Evolutionary conservation across 768 basidiomycete genomes (phyloP).

Genomic region (Amanita phalloides): DNA sequence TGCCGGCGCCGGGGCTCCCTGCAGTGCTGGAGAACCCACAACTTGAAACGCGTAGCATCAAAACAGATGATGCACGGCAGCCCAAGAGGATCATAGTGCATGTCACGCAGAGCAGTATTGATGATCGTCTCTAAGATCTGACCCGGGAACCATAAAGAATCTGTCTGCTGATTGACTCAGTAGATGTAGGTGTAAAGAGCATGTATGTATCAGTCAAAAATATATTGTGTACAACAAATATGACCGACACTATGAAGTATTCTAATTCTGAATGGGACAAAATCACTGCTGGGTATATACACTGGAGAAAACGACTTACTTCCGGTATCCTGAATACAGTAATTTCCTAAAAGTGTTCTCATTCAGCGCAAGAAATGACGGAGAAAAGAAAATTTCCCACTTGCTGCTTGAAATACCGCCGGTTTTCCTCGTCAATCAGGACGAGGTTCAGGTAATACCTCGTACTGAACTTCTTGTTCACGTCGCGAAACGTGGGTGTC

Average conservation of each 20-base stretch:
- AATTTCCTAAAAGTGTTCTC: conserved; percentile 33
- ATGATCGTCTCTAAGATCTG: no score
- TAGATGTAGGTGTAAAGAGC: no score
- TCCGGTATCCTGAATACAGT: conserved; percentile 87
- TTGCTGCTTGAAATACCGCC: conserved; percentile 97
- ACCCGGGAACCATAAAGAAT: no score
- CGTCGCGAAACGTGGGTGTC: conserved; percentile 96
- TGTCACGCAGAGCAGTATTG: no score
- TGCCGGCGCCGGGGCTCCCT: no score
- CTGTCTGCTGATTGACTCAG: no score
- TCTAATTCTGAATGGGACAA: neutral
- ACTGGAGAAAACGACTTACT: conserved; percentile 26
- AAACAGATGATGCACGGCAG: no score
- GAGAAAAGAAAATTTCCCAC: conserved; percentile 21
- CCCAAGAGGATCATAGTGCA: no score
- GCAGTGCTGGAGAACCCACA: no score
- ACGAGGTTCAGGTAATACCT: conserved; percentile 97
- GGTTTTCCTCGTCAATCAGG: conserved; percentile 95
- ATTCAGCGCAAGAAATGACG: neutral
- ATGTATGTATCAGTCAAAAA: no score
- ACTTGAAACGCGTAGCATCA: no score
- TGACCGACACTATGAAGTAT: neutral
- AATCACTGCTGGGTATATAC: neutral
- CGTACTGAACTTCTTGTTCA: conserved; percentile 98
- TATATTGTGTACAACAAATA: no score